A percentile compares a stretch with the other conserved stretches of the same genome.
These are phyloP conservation scores for Penicillium cosmopolitanum DNA, from an alignment of 495 filamentous ascomycete genomes.

Conservation along the genomic window DNA sequence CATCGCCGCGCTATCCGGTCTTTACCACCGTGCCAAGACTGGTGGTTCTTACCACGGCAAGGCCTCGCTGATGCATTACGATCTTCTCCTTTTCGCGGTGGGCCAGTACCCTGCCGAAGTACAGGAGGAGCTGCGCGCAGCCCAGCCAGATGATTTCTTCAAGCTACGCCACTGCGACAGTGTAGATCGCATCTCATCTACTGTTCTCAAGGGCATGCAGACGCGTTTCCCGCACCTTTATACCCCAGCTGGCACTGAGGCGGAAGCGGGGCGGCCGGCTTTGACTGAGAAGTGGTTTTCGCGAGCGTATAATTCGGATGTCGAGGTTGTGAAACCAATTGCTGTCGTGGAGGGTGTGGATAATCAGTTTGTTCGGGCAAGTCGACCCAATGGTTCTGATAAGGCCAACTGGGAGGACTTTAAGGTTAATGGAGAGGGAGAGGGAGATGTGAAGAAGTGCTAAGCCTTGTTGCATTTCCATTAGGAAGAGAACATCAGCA, in stretches of 20 bases:
- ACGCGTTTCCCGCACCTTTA: constrained; percentile 47
- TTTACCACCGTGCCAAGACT: constrained; percentile 61
- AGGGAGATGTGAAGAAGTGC: constrained; percentile 32
- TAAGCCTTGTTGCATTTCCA: constrained; percentile 10
- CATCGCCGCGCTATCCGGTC: constrained; percentile 64
- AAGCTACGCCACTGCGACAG: constrained; percentile 68
- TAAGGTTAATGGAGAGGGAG: constrained; percentile 14
- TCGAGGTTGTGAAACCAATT: constrained; percentile 46
- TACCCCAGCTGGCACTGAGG: constrained; percentile 16
- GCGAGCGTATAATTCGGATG: constrained; percentile 41
- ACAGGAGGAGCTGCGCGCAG: constrained; percentile 56
- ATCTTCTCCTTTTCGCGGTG: constrained; percentile 66
- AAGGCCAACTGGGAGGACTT: constrained; percentile 43
- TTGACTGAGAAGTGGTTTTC: constrained; percentile 49
- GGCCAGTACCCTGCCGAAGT: constrained; percentile 62
- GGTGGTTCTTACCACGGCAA: constrained; percentile 69
- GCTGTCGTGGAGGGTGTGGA: constrained; percentile 43
- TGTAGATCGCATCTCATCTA: constrained; percentile 71
- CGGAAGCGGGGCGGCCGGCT: constrained; percentile 20
- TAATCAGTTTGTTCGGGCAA: constrained; percentile 44
- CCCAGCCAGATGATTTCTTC: constrained; percentile 63
- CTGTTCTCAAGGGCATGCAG: constrained; percentile 66
- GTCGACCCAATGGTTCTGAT: constrained; percentile 47
- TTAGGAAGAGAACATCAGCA: not conserved
- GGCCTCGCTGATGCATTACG: constrained; percentile 68